Evolutionary conservation across 495 filamentous ascomycete species (phyloP).

Genomic region (Hypoxylon lienhwacheense): DNA sequence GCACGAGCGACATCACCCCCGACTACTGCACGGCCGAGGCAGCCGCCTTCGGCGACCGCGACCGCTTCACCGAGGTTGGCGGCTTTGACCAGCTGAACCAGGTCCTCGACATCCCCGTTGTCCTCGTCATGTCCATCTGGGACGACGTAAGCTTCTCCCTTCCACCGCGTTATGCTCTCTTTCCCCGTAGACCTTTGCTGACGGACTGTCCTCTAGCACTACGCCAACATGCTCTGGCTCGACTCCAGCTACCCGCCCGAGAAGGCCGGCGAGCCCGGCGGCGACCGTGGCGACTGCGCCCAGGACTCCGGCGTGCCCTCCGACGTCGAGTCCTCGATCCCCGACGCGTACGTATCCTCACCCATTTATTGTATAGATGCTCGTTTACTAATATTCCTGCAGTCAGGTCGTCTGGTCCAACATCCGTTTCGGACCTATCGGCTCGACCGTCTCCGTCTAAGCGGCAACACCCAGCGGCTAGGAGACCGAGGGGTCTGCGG

Average conservation of each 20-base stretch:
- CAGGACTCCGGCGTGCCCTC: constrained; percentile 61
- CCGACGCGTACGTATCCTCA: constrained; percentile 58
- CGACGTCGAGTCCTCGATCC: constrained; percentile 58
- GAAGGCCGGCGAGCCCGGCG: constrained; percentile 59
- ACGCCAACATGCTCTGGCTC: constrained; percentile 81
- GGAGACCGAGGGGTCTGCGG: constrained; percentile 13
- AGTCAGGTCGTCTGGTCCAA: constrained; percentile 60
- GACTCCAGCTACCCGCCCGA: constrained; percentile 72
- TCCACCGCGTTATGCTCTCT: neutral
- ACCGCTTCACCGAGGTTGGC: constrained; percentile 62
- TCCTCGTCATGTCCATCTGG: constrained; percentile 79
- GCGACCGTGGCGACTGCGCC: constrained; percentile 69
- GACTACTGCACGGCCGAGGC: constrained; percentile 65
- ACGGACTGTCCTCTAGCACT: constrained; percentile 45
- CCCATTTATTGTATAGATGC: no score
- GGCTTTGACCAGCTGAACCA: constrained; percentile 61
- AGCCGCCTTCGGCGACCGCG: constrained; percentile 60
- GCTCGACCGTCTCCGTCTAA: constrained; percentile 58
- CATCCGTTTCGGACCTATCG: constrained; percentile 71
- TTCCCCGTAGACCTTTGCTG: neutral
- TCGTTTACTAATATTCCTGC: constrained; percentile 15
- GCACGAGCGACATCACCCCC: constrained; percentile 60
- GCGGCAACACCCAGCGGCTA: neutral
- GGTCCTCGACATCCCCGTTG: constrained; percentile 62
- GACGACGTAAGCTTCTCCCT: constrained; percentile 56